These are phyloP conservation scores for Nannizziopsis arthrosporioides DNA, from an alignment of 2,329 filamentous ascomycete species.

Conservation along the genomic window DNA sequence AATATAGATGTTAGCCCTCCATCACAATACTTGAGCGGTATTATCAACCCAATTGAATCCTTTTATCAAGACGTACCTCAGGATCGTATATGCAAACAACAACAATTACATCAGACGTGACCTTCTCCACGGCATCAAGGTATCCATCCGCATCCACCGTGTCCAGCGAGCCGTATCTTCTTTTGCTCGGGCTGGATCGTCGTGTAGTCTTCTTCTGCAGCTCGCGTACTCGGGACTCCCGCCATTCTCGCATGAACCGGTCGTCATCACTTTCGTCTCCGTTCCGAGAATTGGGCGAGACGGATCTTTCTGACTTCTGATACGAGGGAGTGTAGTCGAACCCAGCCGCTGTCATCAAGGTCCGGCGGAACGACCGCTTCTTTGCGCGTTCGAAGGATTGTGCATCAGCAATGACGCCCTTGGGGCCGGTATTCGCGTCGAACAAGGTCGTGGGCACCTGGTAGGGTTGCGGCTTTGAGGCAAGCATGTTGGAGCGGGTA, in stretches of 20 bases:
- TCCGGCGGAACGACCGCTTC: conserved; percentile 37
- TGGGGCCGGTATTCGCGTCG: conserved; percentile 41
- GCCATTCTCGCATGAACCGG: conserved; percentile 72
- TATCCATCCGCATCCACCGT: conserved; percentile 83
- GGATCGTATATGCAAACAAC: conserved; percentile 90
- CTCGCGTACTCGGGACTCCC: conserved; percentile 66
- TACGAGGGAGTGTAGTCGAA: conserved; percentile 18
- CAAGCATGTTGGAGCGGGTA: conserved; percentile 25
- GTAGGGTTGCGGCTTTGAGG: conserved; percentile 29
- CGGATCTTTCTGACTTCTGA: not conserved
- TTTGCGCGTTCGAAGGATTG: conserved; percentile 39
- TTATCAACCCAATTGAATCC: not conserved
- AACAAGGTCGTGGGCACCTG: conserved; percentile 36
- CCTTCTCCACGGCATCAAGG: conserved; percentile 91
- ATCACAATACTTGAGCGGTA: not conserved
- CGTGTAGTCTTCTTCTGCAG: conserved; percentile 52
- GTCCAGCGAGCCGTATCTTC: conserved; percentile 67
- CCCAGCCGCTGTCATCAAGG: conserved; percentile 28
- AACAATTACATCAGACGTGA: conserved; percentile 65
- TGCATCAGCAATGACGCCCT: conserved; percentile 42
- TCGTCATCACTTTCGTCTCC: conserved; percentile 49
- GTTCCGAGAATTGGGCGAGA: conserved; percentile 14
- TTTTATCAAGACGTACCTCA: conserved; percentile 31
- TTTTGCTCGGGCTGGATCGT: conserved; percentile 62
- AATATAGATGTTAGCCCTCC: conserved; percentile 1